Evolutionary conservation across 768 basidiomycete genomes (phyloP).

Genomic region (Mrakia gelida): DNA sequence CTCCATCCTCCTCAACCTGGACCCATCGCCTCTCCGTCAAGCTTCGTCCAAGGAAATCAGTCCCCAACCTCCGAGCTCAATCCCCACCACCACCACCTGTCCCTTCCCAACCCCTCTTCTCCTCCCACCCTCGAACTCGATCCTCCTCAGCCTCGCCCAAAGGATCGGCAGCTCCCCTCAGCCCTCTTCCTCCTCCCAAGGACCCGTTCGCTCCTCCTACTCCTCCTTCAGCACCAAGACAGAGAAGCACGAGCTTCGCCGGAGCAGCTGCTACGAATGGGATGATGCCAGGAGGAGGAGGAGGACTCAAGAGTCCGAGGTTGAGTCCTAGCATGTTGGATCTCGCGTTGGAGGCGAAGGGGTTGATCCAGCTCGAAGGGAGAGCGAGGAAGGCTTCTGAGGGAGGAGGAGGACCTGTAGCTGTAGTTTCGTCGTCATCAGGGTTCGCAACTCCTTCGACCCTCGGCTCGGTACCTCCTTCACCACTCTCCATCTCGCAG

Average conservation of each 20-base stretch:
- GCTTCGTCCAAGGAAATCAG: constrained; percentile 12
- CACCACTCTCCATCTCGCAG: neutral
- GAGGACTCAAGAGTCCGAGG: constrained; percentile 19
- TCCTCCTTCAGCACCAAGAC: neutral
- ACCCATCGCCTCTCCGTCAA: constrained; percentile 17
- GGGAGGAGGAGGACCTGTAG: neutral
- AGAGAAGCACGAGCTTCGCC: neutral
- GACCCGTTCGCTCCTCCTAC: constrained; percentile 8
- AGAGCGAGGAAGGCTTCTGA: neutral
- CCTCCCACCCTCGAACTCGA: neutral
- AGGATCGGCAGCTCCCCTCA: neutral
- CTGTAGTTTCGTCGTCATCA: neutral
- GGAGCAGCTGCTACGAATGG: neutral
- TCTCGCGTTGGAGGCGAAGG: constrained; percentile 15
- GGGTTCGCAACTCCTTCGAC: neutral
- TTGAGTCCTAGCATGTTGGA: constrained; percentile 24
- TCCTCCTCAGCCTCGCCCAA: neutral
- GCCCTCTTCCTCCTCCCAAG: neutral
- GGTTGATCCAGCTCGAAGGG: constrained; percentile 6
- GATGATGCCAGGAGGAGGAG: neutral
- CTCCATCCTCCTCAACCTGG: constrained; percentile 1
- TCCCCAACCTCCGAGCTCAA: constrained; percentile 19
- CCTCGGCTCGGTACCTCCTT: neutral
- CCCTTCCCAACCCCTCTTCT: constrained; percentile 1
- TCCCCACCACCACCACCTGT: neutral